Evolutionary conservation across 179 eudicot genomes (phyloP), one percentile per base, ranked within the genome.

Genomic region (Sideroxylon spinosum): DNA sequence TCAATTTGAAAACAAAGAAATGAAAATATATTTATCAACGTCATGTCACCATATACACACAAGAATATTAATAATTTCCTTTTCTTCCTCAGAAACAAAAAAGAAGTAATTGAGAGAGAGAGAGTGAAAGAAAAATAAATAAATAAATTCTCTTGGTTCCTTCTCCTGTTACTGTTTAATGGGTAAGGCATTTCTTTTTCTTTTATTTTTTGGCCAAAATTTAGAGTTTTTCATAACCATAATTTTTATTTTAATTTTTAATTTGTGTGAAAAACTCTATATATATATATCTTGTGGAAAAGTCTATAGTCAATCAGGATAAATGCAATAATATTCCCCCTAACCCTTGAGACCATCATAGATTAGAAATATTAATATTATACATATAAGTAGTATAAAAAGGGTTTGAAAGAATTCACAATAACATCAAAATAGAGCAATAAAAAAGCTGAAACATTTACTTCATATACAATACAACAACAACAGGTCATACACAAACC

Each of bases 381-480:
- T 49, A 48, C n/a, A 59, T 52, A 20, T 11, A 9, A 48, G 59
- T 2, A 32, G 26, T 29, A 37, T 20, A 64, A 67, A 37, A 68
- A 56, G 73, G 66, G 53, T 13, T 68, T 62, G 70, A 56, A 64
- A 77, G 68, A 53, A 52, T 52, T 22, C 73, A 32, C 67, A 60
- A 68, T 57, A 77, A 68, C 57, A 80, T 29, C 73, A 82, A 73
- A 78, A 71, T 25, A 74, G 75, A 82, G 75, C 64, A 82, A 78
- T 59, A 73, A 68, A 84, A 83, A 87, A 68, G 90, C 79, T 83
- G 78, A 85, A 82, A 81, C 87, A 85, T 83, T 85, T 84, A 87
- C 86, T 89, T 80, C 78, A 81, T 68, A 77, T 84, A 84, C 75
- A 71, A 71, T 71, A 71, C 75, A 56, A 72, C 78, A 86, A 68